These are phyloP conservation scores for Misopates orontium DNA, from an alignment of 257 asterid genomes.

Conservation along the genomic window DNA sequence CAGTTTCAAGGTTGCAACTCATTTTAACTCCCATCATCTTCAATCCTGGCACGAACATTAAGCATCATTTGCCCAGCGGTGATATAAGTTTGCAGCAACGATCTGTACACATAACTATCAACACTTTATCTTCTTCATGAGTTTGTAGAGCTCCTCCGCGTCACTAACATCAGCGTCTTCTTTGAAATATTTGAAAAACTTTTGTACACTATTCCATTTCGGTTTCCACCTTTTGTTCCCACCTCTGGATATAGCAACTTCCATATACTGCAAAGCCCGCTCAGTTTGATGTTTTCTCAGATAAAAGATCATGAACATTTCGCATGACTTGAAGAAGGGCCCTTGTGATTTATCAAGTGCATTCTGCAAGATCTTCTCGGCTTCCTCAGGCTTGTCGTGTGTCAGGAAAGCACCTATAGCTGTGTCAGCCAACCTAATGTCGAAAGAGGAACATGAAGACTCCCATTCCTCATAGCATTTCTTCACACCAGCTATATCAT, in stretches of 20 bases:
- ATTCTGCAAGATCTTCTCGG: slow-evolving; percentile 37
- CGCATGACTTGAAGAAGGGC: slow-evolving; percentile 51
- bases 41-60: slow-evolving; percentile 45
- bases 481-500: slow-evolving; percentile 56
- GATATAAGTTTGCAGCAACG: slow-evolving; percentile 48
- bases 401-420: slow-evolving; percentile 49
- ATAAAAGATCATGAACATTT: slow-evolving; percentile 48
- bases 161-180: slow-evolving; percentile 46
- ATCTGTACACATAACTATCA: slow-evolving; percentile 34
- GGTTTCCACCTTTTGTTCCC: slow-evolving; percentile 43
- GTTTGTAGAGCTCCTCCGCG: slow-evolving; percentile 60
- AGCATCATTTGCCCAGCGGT: slow-evolving; percentile 47
- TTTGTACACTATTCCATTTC: slow-evolving; percentile 25
- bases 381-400: slow-evolving; percentile 53
- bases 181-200: slow-evolving; percentile 41
- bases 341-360: slow-evolving; percentile 48
- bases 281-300: slow-evolving; percentile 36
- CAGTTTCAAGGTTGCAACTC: slow-evolving; percentile 41
- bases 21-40: slow-evolving; percentile 52
- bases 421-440: slow-evolving; percentile 47
- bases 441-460: slow-evolving; percentile 45
- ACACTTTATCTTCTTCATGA: slow-evolving; percentile 55
- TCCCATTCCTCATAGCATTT: slow-evolving; percentile 73
- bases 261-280: slow-evolving; percentile 47
- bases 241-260: slow-evolving; percentile 35